Evolutionary conservation across 2,329 filamentous ascomycete species (phyloP), one percentile per base, ranked within the genome.

Genomic region (Fusarium torreyae): DNA sequence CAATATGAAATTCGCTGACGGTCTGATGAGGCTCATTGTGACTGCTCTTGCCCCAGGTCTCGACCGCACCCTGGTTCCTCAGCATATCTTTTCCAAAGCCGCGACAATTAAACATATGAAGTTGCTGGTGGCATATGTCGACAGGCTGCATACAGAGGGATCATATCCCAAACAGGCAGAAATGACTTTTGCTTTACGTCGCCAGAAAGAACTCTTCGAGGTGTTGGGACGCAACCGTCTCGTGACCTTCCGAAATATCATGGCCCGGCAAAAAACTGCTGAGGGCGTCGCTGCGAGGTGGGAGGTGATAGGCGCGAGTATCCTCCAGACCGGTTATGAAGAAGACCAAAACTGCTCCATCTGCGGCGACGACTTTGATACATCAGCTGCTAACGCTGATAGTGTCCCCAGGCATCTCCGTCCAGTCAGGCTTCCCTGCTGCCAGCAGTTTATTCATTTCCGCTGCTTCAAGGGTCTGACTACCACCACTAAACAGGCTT

Each of bases 401-500:
- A 24, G 22, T 24, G 18, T 52, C 24, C 68, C 65, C 3, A 14
- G 5, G 13, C 52, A 63, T 26, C 48, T 69, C n/a, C 44, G 48
- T 9, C 14, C 40, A 20, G 8, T 38, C 15, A 18, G n/a, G 24
- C 62, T 55, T 45, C 56, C 36, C 11, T 70, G 68, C 28, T 70
- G 68, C 33, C 8, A 13, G 5, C 45, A 70, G 17, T 38, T 55
- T 9, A 33, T 69, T 9, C 68, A 70, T 20, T 38, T 42, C 33
- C 45, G 66, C 34, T 70, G 66, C 34, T 57, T 64, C 49, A 70
- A 64, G 17, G 63, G 58, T 11, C 14, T 43, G 15, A 38, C 43
- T 18, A 13, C 20, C 6, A n/a, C 15, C 13, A 7, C n/a, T 3
- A 48, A 39, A 18, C 17, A n/a, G 3, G 24, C 26, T 6, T 70